Evolutionary conservation across 2,329 filamentous ascomycete genomes (phyloP).

Genomic region (Exophiala dermatitidis): DNA sequence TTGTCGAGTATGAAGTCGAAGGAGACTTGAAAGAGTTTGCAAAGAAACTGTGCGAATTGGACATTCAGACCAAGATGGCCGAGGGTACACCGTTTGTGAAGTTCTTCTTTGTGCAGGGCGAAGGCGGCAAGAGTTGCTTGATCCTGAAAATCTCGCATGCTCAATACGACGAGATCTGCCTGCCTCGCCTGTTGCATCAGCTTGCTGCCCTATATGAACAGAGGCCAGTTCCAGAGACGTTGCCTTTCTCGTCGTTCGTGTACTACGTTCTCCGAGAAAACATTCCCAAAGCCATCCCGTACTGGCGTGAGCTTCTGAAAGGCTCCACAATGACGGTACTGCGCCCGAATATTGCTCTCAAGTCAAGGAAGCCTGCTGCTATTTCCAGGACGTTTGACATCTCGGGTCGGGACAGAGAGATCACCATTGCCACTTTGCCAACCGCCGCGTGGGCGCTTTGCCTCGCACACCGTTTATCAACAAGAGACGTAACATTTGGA

Average conservation of each 20-base stretch:
- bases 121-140: conserved; percentile 40
- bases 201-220: conserved; percentile 50
- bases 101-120: conserved; percentile 42
- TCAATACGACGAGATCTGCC: conserved; percentile 62
- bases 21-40: conserved; percentile 42
- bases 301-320: conserved; percentile 56
- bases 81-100: conserved; percentile 56
- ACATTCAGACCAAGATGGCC: conserved; percentile 51
- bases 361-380: conserved; percentile 1
- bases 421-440: conserved; percentile 59
- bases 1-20: conserved; percentile 49
- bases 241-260: conserved; percentile 44
- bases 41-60: conserved; percentile 48
- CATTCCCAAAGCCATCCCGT: conserved; percentile 38
- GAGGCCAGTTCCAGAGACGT: conserved; percentile 31
- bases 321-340: conserved; percentile 43
- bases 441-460: conserved; percentile 60
- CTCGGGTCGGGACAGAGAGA: conserved; percentile 45
- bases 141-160: conserved; percentile 58
- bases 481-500: conserved; percentile 57
- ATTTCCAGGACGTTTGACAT: conserved; percentile 35
- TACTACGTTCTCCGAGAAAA: conserved; percentile 37
- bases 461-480: conserved; percentile 48
- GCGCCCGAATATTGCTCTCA: background rate
- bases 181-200: conserved; percentile 55